A percentile compares a stretch with the other conserved stretches of the same genome.
Conservation (phyloP, 768 basidiomycete species). For the Pleurotus eryngii region DNA sequence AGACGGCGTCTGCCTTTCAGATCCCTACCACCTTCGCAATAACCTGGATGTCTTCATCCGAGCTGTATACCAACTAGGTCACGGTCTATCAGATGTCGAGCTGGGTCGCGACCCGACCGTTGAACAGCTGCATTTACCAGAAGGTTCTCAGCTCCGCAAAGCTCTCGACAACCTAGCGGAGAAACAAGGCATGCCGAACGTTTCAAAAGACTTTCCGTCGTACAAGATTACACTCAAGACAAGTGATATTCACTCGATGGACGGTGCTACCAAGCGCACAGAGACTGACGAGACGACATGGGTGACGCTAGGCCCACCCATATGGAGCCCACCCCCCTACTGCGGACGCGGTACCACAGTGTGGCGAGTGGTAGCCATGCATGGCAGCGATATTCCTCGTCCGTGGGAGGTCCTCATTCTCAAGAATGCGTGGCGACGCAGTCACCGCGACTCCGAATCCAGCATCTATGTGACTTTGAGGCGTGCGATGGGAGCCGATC, state of each 20-base stretch:
- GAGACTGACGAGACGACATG: constrained; percentile 5
- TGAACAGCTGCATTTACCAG: no score
- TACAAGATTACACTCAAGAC: neutral
- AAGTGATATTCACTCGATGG: neutral
- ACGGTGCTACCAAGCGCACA: neutral
- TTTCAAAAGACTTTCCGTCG: no score
- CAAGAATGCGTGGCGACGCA: constrained; percentile 16
- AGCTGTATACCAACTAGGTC: constrained; percentile 19
- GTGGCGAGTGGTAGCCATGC: constrained; percentile 9
- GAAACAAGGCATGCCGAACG: no score
- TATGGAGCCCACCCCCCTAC: constrained; percentile 15
- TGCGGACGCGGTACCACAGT: constrained; percentile 16
- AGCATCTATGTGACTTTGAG: constrained; percentile 14
- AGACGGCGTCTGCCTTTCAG: constrained; percentile 23
- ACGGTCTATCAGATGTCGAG: constrained; percentile 7
- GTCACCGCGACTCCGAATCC: constrained; percentile 11
- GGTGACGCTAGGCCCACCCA: constrained; percentile 16
- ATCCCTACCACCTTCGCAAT: constrained; percentile 18
- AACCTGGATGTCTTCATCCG: constrained; percentile 20
- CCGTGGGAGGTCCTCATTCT: constrained; percentile 8
- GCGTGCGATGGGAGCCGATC: neutral
- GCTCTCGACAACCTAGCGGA: no score
- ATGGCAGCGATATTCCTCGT: neutral
- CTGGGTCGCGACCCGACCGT: no score
- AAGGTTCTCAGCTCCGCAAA: no score